Percentiles rank a stretch among this genome's conserved stretches.
Evolutionary conservation across 2,329 filamentous ascomycete genomes (phyloP).

Genomic region (Aphanoascus verrucosus): DNA sequence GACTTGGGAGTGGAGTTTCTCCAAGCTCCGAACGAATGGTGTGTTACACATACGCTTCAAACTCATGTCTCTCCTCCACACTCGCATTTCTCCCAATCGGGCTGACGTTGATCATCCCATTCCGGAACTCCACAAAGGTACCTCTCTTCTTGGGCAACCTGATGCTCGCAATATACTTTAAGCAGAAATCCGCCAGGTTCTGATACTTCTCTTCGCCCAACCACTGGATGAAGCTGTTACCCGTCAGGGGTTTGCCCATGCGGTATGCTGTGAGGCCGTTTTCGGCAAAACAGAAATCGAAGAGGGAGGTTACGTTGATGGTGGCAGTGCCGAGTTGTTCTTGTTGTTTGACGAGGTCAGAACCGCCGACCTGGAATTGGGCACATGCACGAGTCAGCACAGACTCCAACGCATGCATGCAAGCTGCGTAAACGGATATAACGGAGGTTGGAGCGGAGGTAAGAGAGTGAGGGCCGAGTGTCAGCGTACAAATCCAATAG

Average conservation of each 20-base stretch:
- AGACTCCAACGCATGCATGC: neutral
- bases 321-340: slow-evolving; percentile 72
- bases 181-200: slow-evolving; percentile 47
- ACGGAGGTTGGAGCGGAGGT: neutral
- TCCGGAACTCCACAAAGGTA: slow-evolving; percentile 57
- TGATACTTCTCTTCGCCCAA: slow-evolving; percentile 72
- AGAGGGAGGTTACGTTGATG: slow-evolving; percentile 66
- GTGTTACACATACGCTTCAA: slow-evolving; percentile 44
- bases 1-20: neutral
- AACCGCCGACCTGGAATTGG: slow-evolving; percentile 59
- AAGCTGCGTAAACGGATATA: neutral
- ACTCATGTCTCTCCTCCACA: slow-evolving; percentile 67
- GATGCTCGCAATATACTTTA: slow-evolving; percentile 51
- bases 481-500: slow-evolving; percentile 61
- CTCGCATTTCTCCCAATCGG: slow-evolving; percentile 70
- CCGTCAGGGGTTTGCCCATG: slow-evolving; percentile 62
- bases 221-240: slow-evolving; percentile 82
- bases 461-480: neutral
- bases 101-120: slow-evolving; percentile 56
- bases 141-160: slow-evolving; percentile 54
- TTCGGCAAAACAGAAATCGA: slow-evolving; percentile 96
- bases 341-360: slow-evolving; percentile 85
- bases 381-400: neutral
- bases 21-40: neutral
- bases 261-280: slow-evolving; percentile 91